Conservation (phyloP, 345 rosid genomes). For the Rhodamnia rubescens region DNA sequence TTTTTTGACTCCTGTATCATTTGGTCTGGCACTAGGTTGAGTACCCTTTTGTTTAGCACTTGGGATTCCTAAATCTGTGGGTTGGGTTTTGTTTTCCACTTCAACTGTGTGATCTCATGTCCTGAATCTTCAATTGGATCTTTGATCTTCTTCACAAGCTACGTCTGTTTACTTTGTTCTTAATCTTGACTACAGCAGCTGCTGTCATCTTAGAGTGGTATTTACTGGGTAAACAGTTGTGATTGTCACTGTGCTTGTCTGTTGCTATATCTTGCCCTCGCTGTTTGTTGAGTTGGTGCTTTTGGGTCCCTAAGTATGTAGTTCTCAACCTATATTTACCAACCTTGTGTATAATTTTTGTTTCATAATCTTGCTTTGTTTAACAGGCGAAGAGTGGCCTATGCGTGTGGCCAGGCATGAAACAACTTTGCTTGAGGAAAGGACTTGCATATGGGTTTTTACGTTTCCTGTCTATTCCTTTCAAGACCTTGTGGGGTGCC, state of each 20-base stretch:
- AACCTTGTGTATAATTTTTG: background rate
- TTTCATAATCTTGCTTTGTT: background rate
- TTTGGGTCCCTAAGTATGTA: background rate
- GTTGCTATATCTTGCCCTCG: background rate
- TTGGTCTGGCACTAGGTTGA: background rate
- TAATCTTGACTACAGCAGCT: background rate
- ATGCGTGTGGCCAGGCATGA: constrained; percentile 69
- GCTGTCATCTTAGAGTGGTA: background rate
- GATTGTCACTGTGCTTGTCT: background rate
- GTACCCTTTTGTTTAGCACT: background rate
- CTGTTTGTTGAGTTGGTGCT: background rate
- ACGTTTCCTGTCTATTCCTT: constrained; percentile 65
- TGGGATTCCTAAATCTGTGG: background rate
- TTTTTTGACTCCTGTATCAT: background rate
- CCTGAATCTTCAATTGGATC: background rate
- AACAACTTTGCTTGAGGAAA: constrained; percentile 80
- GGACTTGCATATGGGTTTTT: constrained; percentile 76
- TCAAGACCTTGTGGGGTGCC: constrained; percentile 86
- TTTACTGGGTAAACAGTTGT: background rate
- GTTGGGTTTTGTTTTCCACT: background rate
- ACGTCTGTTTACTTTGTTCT: background rate
- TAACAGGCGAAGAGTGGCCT: constrained; percentile 60
- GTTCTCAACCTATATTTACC: background rate
- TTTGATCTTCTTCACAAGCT: background rate
- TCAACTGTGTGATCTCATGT: background rate